Evolutionary conservation across 306 rosid genomes (phyloP).

Genomic region (Castanea mollissima): DNA sequence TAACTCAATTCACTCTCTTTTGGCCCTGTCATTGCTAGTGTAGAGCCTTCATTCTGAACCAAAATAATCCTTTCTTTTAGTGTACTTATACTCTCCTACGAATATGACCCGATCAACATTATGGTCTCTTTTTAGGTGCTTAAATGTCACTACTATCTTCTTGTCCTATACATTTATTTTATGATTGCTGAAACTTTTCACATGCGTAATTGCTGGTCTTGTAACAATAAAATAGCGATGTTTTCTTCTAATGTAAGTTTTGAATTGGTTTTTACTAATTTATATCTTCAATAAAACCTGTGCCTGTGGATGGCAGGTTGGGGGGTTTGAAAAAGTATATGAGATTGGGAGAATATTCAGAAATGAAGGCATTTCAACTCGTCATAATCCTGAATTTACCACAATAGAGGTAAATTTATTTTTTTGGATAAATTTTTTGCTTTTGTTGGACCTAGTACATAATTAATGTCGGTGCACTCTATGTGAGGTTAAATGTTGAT

Average conservation of each 20-base stretch:
- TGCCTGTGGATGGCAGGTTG: conserved; percentile 61
- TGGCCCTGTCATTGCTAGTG: not conserved
- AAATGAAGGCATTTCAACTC: conserved; percentile 97
- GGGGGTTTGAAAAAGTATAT: conserved; percentile 92
- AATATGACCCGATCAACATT: not conserved
- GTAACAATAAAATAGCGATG: not conserved
- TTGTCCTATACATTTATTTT: not conserved
- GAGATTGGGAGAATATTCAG: conserved; percentile 97
- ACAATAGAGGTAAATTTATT: conserved; percentile 77
- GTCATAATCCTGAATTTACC: conserved; percentile 98
- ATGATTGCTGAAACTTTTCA: not conserved
- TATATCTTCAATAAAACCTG: conserved; percentile 14
- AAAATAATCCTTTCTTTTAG: not conserved
- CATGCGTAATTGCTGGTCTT: not conserved
- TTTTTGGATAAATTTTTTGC: not conserved
- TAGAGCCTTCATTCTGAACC: not conserved
- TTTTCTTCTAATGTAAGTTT: conserved; percentile 18
- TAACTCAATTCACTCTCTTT: not conserved
- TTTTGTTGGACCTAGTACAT: conserved; percentile 9
- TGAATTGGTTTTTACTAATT: conserved; percentile 5
- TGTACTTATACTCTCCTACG: not conserved
- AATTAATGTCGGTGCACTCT: conserved; percentile 15
- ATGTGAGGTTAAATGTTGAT: conserved; percentile 4
- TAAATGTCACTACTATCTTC: not conserved
- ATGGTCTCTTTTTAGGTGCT: not conserved